phyloP scores from a whole-genome alignment of 2,329 filamentous ascomycete genomes.

The Penicillium sp. region DNA sequence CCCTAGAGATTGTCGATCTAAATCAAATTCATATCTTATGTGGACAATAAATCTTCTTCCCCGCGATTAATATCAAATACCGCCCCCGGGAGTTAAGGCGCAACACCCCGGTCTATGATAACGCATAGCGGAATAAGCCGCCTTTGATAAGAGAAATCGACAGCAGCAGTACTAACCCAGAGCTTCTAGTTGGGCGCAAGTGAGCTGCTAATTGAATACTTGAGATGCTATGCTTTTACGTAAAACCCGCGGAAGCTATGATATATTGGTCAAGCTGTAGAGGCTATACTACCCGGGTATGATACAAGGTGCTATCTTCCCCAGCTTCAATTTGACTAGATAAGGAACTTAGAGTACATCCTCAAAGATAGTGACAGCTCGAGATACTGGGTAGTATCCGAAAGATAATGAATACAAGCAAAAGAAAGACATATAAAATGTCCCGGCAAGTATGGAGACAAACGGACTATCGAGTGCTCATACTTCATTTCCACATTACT shows the following conservation, averaged over 20 bases:
- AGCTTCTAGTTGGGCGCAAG: too few relatives aligned
- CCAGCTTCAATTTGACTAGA: background rate
- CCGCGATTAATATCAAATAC: background rate
- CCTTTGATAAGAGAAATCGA: background rate
- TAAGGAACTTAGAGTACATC: background rate
- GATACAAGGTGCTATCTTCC: background rate
- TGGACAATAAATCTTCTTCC: background rate
- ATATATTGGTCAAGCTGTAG: background rate
- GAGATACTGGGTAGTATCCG: background rate
- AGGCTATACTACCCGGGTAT: background rate
- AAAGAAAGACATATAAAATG: background rate
- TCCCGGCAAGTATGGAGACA: background rate
- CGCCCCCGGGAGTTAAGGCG: background rate
- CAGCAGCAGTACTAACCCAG: background rate
- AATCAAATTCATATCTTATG: background rate
- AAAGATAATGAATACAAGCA: background rate
- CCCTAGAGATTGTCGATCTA: background rate
- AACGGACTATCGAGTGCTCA: background rate
- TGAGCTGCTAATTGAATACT: background rate
- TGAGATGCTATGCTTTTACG: background rate
- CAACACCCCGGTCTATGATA: background rate
- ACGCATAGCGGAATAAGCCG: background rate
- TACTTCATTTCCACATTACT: background rate
- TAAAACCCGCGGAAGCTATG: background rate
- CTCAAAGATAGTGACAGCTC: background rate